Conservation (phyloP, 75 land plant genomes). For the Pinus tabuliformis region DNA sequence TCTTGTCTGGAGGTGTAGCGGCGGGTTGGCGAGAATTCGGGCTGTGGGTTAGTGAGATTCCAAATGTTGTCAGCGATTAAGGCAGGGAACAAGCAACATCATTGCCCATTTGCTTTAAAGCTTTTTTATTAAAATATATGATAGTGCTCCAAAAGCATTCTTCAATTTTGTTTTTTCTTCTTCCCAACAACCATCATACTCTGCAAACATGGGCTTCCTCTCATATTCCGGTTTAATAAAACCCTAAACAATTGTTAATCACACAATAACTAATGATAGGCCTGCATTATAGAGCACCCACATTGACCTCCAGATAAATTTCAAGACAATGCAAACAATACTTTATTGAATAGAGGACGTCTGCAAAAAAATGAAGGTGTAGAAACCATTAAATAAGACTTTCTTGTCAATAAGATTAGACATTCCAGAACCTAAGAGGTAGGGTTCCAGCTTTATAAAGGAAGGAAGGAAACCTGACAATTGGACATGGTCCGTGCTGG, state of each 20-base stretch:
- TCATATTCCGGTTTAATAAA: neutral
- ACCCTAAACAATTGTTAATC: neutral
- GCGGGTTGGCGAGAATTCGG: neutral
- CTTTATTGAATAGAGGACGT: neutral
- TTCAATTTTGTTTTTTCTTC: neutral
- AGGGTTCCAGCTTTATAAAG: neutral
- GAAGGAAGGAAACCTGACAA: too few species aligned
- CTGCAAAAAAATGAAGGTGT: neutral
- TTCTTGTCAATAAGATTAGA: neutral
- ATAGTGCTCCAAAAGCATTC: constrained; percentile 2
- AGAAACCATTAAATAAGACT: neutral
- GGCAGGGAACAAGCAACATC: neutral
- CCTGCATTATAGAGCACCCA: neutral
- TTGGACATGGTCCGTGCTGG: too few species aligned
- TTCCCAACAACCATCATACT: neutral
- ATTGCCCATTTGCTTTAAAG: neutral
- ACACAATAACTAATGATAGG: neutral
- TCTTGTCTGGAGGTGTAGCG: neutral
- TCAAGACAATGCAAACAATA: neutral
- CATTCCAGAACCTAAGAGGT: neutral
- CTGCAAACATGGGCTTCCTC: too few species aligned
- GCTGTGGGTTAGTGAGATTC: neutral
- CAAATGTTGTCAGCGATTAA: neutral
- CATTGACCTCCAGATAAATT: neutral
- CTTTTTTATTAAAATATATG: neutral